A percentile compares a stretch with the other conserved stretches of the same genome.
Conservation (phyloP, 352 stramenopile genomes). For the Pythium insidiosum region DNA sequence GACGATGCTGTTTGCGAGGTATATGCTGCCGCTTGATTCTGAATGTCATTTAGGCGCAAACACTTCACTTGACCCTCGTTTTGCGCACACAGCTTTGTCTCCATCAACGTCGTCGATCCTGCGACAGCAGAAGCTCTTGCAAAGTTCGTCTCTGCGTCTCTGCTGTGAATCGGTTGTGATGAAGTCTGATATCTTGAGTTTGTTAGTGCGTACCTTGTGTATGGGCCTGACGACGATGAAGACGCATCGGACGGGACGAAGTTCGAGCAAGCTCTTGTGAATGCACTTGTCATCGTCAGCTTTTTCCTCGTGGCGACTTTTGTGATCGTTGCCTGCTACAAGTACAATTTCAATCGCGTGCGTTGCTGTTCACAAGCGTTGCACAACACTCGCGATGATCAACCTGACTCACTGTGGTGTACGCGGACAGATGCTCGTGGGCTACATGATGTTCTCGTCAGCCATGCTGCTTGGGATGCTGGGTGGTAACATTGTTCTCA, state of each 20-base stretch:
- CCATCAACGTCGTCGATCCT: slow-evolving; percentile 69
- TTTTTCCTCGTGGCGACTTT: slow-evolving; percentile 88
- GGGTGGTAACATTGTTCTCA: slow-evolving; percentile 78
- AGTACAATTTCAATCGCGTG: slow-evolving; percentile 84
- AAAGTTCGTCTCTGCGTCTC: slow-evolving; percentile 30
- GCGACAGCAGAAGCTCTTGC: slow-evolving; percentile 62
- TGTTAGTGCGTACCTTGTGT: slow-evolving; percentile 71
- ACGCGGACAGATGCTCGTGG: slow-evolving; percentile 49
- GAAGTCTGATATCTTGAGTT: not conserved
- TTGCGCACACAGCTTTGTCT: slow-evolving; percentile 49
- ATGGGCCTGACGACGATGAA: slow-evolving; percentile 45
- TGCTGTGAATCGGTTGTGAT: too few species aligned
- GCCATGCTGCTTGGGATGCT: slow-evolving; percentile 79
- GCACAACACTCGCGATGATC: not conserved
- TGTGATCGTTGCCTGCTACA: slow-evolving; percentile 88
- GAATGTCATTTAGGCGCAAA: not conserved
- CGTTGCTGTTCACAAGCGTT: not conserved
- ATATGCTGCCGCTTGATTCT: slow-evolving; percentile 5
- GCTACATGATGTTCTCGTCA: slow-evolving; percentile 89
- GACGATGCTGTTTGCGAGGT: slow-evolving; percentile 82
- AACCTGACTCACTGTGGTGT: slow-evolving; percentile 1
- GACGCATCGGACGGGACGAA: slow-evolving; percentile 54
- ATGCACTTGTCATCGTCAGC: slow-evolving; percentile 85
- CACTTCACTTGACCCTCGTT: not conserved
- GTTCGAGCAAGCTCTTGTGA: slow-evolving; percentile 71